Evolutionary conservation across 176 grass and related monocot genomes (phyloP), one percentile per base, ranked within the genome.

Genomic region (Miscanthus lutarioriparius): DNA sequence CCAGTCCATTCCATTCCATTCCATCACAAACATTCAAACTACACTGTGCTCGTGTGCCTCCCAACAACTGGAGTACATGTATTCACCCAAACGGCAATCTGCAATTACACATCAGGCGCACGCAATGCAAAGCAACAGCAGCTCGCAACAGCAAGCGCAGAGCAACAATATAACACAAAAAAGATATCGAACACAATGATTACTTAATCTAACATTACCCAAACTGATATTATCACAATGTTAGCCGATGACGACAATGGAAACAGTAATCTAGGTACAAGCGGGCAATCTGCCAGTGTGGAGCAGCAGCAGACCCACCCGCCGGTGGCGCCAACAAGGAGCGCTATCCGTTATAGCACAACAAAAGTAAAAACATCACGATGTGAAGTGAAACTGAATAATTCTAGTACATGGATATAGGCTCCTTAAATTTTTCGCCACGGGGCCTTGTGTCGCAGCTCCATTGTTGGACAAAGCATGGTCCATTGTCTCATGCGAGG

Each of bases 181-280:
- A 0, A 10, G 27, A 38, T 4, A 45, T 0, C 0, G 2, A n/a
- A 2, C 16, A 4, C 37, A 27, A 12, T 1, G 26, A 58, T n/a
- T 19, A 64, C 28, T 86, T 68, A 49, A 80, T 84, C 85, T 87
- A 91, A 43, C 84, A 90, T 90, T 90, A 87, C 89, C 69, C 89
- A 90, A 80, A 87, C 84, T 80, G 89, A 87, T 64, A 91, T 87
- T 84, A 87, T 75, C 85, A 84, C 76, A 87, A 87, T 84, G 89
- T 91, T 91, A 91, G 89, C 80, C 63, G 49, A 83, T 91, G 63
- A 80, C 76, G 75, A 80, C 80, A 76, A 83, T 79, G 53, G 69
- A 83, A 91, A 80, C 75, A 80, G 89, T 80, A 80, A 87, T 80
- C 80, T 91, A 91, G 89, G 85, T 91, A 91, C 89, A 87, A 76